A percentile compares a stretch with the other conserved stretches of the same genome.
These are phyloP conservation scores for Dothideomycetidae sp. DNA, from an alignment of 2,329 filamentous ascomycete genomes.

Conservation along the genomic window DNA sequence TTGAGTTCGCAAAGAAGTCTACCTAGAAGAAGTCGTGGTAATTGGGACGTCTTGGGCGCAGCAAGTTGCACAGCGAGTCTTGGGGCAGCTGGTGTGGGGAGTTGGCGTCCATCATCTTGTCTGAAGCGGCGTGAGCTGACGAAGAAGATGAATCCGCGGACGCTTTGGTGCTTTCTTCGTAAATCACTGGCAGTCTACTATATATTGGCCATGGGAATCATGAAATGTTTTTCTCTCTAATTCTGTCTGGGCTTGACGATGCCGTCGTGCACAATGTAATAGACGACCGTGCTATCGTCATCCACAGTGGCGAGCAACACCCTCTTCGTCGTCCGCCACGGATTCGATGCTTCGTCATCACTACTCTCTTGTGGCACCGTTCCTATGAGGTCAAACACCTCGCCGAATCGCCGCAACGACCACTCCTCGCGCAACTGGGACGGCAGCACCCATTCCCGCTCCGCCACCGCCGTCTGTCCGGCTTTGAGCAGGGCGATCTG, in stretches of 20 bases:
- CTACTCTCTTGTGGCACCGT: slow-evolving; percentile 25
- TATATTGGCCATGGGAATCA: slow-evolving; percentile 3
- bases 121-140: too few species aligned
- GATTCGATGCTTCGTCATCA: slow-evolving; percentile 18
- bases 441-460: slow-evolving; percentile 65
- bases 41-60: too few species aligned
- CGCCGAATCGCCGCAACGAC: slow-evolving; percentile 50
- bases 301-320: slow-evolving; percentile 61
- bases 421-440: slow-evolving; percentile 60
- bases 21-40: slow-evolving; percentile 20
- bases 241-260: slow-evolving; percentile 77
- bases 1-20: slow-evolving; percentile 67
- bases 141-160: too few species aligned
- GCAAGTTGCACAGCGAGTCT: neutral
- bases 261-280: slow-evolving; percentile 76
- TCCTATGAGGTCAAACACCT: slow-evolving; percentile 48
- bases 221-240: too few species aligned
- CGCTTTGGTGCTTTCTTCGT: too few species aligned
- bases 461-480: slow-evolving; percentile 22
- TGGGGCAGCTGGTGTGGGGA: too few species aligned
- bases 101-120: too few species aligned
- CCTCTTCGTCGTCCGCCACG: slow-evolving; percentile 44
- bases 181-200: slow-evolving; percentile 4
- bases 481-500: slow-evolving; percentile 52
- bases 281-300: slow-evolving; percentile 69